Evolutionary conservation across 2,329 filamentous ascomycete genomes (phyloP), one percentile per base, ranked within the genome.

Genomic region (Cordyceps fumosorosea): DNA sequence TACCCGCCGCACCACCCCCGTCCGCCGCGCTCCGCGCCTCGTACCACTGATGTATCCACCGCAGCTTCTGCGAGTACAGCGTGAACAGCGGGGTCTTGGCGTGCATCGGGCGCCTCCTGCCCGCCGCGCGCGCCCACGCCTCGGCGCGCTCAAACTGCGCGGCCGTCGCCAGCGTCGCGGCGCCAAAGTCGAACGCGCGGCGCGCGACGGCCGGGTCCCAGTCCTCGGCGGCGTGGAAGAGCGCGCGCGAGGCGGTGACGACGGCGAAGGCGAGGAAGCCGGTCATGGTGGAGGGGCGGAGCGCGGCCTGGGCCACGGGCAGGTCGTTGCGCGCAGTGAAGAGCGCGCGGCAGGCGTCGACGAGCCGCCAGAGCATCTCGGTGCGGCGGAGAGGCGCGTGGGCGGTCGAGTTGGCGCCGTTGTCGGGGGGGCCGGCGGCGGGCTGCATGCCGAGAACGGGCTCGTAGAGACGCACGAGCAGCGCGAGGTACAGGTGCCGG

Each of bases 391-490:
- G 26, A 12, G 58, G 58, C 18, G 14, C 40, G 42, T 7, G 40
- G 4, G 26, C 26, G 7, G 42, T 47, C 3, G 58, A 7, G 40
- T 60, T 60, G 40, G 58, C 51, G 48, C 29, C 47, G 48, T 59
- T 59, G 56, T 51, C 47, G 5, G 48, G 14, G 5, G 3, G 12
- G 11, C 2, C 56, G 7, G 37, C 40, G 2, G 64, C 51, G 3
- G 67, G 62, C 5, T 65, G 67, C 53, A 70, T 65, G 57, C 67
- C 67, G 7, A 73, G 67, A 10, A 65, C 67, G 0, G 71, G 70
- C 60, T 74, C 73, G 62, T 72, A 73, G 1, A 75, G 65, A 2
- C 69, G 68, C 5, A 70, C 63, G 3, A 72, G 48, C 1, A 68
- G 50, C 29, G 64, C 63, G 22, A 69, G 62, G 45, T 73, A 73